phyloP scores from a whole-genome alignment of 495 filamentous ascomycete species.

The Annulohypoxylon stygium region DNA sequence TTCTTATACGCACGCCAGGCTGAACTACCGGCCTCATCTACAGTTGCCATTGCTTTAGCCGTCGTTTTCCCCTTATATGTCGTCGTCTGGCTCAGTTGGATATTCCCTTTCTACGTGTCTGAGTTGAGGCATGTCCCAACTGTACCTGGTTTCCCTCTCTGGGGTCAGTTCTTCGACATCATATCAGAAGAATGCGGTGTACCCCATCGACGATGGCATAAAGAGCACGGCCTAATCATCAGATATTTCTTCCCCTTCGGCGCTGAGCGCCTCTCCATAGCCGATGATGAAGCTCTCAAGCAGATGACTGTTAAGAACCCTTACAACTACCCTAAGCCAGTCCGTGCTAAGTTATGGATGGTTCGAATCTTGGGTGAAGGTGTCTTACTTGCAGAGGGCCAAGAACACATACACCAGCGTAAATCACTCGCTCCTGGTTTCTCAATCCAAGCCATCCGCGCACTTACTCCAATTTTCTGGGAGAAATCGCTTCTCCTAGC shows the following conservation, averaged over 20 bases:
- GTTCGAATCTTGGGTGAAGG: slow-evolving; percentile 62
- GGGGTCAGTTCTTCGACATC: slow-evolving; percentile 59
- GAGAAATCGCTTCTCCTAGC: slow-evolving; percentile 61
- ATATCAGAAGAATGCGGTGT: slow-evolving; percentile 57
- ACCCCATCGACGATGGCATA: slow-evolving; percentile 58
- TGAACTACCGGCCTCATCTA: slow-evolving; percentile 33
- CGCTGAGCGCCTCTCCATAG: slow-evolving; percentile 58
- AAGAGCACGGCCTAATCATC: slow-evolving; percentile 57
- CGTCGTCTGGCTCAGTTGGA: slow-evolving; percentile 53
- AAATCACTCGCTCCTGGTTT: slow-evolving; percentile 63
- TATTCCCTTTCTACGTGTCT: slow-evolving; percentile 59
- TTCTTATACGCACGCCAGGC: slow-evolving; percentile 44
- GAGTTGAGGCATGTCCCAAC: slow-evolving; percentile 60
- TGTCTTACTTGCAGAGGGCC: slow-evolving; percentile 62
- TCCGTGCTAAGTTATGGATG: slow-evolving; percentile 65
- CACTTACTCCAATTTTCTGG: slow-evolving; percentile 65
- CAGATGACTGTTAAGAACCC: slow-evolving; percentile 66
- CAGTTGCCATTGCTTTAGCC: slow-evolving; percentile 27
- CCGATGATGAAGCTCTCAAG: slow-evolving; percentile 60
- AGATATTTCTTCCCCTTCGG: slow-evolving; percentile 63
- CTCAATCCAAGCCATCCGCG: slow-evolving; percentile 59
- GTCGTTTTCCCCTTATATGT: slow-evolving; percentile 42
- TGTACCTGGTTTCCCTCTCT: slow-evolving; percentile 59
- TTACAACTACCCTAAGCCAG: slow-evolving; percentile 67
- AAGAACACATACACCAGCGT: slow-evolving; percentile 60